phyloP scores from a whole-genome alignment of 805 yeast genomes.

The Ogataea parapolymorpha region DNA sequence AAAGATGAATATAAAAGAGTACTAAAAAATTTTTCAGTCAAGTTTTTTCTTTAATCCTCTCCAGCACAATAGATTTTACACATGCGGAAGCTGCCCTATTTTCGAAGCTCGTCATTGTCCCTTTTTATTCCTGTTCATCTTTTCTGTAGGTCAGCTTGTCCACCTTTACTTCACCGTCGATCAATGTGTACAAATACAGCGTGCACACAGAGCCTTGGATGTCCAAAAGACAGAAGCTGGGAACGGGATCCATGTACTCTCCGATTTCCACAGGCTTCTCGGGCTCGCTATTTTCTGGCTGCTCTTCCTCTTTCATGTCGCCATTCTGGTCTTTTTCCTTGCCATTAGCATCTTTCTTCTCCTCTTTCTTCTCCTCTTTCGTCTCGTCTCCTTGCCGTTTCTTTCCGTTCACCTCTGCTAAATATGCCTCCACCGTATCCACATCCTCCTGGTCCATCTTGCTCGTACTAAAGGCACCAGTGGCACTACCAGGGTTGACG shows the following conservation, averaged over 20 bases:
- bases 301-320: conserved; percentile 12
- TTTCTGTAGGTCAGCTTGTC: conserved; percentile 76
- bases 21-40: conserved; percentile 8
- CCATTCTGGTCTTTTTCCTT: conserved; percentile 8
- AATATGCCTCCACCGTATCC: conserved; percentile 34
- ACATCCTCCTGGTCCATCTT: conserved; percentile 56
- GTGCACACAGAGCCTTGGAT: conserved; percentile 77
- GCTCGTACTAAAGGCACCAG: conserved; percentile 79
- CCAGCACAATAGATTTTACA: conserved; percentile 3
- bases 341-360: conserved; percentile 3
- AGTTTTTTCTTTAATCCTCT: conserved; percentile 4
- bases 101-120: background rate
- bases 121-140: conserved; percentile 24
- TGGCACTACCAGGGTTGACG: conserved; percentile 95
- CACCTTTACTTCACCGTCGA: conserved; percentile 82
- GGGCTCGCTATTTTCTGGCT: conserved; percentile 15
- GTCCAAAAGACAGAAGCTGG: conserved; percentile 87
- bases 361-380: conserved; percentile 5
- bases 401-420: conserved; percentile 11
- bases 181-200: conserved; percentile 77
- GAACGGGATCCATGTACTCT: conserved; percentile 44
- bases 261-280: conserved; percentile 21
- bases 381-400: conserved; percentile 1
- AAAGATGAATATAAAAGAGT: conserved; percentile 6
- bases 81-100: background rate